phyloP scores from a whole-genome alignment of 371 early-diverging fungal genomes.

The Mucor piriformis region DNA sequence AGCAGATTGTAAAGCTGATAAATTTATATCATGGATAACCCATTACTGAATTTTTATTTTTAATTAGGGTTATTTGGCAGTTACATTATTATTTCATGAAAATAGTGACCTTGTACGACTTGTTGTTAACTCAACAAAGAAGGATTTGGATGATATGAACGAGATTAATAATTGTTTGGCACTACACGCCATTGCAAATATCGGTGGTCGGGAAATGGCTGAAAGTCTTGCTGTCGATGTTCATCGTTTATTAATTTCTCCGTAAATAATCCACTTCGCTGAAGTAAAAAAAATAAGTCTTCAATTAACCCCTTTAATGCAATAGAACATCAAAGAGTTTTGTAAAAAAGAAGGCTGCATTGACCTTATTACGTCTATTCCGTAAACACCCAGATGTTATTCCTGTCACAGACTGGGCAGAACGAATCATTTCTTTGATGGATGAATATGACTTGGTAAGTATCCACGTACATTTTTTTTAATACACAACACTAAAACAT shows the following conservation, averaged over 20 bases:
- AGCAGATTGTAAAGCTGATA: slow-evolving; percentile 89
- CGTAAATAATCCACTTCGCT: slow-evolving; percentile 51
- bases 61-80: slow-evolving; percentile 90
- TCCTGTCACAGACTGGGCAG: slow-evolving; percentile 89
- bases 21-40: no score
- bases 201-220: slow-evolving; percentile 92
- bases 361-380: slow-evolving; percentile 87
- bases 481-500: no score
- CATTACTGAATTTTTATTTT: background rate
- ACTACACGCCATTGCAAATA: slow-evolving; percentile 93
- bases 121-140: slow-evolving; percentile 86
- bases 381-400: slow-evolving; percentile 91
- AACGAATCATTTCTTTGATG: slow-evolving; percentile 76
- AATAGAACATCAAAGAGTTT: slow-evolving; percentile 75
- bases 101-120: slow-evolving; percentile 80
- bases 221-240: slow-evolving; percentile 86
- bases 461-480: background rate
- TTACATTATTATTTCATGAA: slow-evolving; percentile 89
- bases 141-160: slow-evolving; percentile 87
- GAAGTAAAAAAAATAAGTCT: background rate
- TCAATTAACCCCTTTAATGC: background rate
- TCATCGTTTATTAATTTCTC: slow-evolving; percentile 78
- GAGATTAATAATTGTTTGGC: slow-evolving; percentile 93
- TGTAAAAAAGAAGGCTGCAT: slow-evolving; percentile 96
- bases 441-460: slow-evolving; percentile 86